phyloP scores from a whole-genome alignment of 768 basidiomycete genomes.

The Russula vinacea region DNA sequence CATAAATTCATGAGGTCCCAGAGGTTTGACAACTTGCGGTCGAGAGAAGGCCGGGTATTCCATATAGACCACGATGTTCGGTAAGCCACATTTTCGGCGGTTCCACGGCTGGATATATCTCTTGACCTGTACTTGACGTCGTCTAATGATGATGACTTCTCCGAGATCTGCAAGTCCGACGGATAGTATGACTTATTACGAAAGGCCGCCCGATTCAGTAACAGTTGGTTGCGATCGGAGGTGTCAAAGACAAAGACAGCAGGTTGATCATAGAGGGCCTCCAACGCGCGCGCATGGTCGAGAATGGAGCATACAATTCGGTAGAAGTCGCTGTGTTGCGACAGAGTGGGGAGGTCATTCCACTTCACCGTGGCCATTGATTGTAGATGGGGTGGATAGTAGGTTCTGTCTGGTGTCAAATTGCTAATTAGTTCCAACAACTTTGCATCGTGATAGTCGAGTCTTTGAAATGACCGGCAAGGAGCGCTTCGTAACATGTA shows the following conservation, averaged over 20 bases:
- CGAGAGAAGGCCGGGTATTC: background rate
- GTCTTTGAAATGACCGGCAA: background rate
- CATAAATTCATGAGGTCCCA: slow-evolving; percentile 1
- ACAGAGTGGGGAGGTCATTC: background rate
- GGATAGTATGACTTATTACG: slow-evolving; percentile 1
- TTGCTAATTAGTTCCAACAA: background rate
- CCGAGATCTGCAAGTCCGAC: background rate
- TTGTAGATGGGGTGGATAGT: background rate
- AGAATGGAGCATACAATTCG: background rate
- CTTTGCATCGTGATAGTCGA: background rate
- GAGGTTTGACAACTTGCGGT: background rate
- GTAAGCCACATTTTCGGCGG: background rate
- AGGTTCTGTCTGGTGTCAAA: background rate
- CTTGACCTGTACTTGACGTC: background rate
- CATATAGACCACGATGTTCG: background rate
- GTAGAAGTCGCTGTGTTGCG: background rate
- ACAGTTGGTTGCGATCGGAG: background rate
- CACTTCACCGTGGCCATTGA: background rate
- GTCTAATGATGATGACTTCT: background rate
- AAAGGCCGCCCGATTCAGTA: background rate
- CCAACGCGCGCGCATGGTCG: background rate
- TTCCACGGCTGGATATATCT: background rate
- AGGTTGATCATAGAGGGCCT: background rate
- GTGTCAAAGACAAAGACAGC: background rate
- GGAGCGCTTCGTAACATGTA: background rate